Conservation (phyloP, 495 filamentous ascomycete genomes). For the Emericellopsis terricola region DNA sequence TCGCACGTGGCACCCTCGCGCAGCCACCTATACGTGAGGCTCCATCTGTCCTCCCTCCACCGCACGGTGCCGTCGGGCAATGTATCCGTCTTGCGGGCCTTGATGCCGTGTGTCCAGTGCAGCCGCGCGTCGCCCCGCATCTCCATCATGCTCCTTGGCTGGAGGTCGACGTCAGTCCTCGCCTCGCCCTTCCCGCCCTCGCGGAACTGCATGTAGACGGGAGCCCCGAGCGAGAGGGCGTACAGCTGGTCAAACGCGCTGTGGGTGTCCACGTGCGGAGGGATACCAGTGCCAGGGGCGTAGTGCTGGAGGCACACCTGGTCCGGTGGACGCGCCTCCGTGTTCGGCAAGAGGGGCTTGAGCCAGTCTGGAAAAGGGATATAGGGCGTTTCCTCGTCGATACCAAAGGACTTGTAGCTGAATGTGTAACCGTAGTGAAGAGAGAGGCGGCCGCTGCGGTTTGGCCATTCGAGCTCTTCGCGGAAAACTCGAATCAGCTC, state of each 20-base stretch:
- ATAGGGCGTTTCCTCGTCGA: slow-evolving; percentile 8
- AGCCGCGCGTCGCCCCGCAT: slow-evolving; percentile 8
- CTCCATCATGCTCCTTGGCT: slow-evolving; percentile 9
- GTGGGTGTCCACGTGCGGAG: slow-evolving; percentile 9
- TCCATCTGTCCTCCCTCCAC: slow-evolving; percentile 6
- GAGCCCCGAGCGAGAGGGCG: slow-evolving; percentile 6
- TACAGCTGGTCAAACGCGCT: slow-evolving; percentile 8
- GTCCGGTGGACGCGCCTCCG: slow-evolving; percentile 5
- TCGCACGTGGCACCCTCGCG: slow-evolving; percentile 6
- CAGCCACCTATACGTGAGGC: slow-evolving; percentile 9
- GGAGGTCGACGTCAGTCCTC: slow-evolving; percentile 4
- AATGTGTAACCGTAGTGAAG: slow-evolving; percentile 10
- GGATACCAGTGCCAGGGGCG: slow-evolving; percentile 8
- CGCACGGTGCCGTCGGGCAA: slow-evolving; percentile 7
- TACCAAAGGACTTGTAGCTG: slow-evolving; percentile 10
- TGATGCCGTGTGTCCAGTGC: slow-evolving; percentile 11
- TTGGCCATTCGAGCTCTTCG: slow-evolving; percentile 6
- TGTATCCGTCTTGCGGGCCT: slow-evolving; percentile 9
- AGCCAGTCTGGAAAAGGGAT: slow-evolving; percentile 8
- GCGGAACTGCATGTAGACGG: slow-evolving; percentile 8
- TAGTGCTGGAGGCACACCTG: slow-evolving; percentile 11
- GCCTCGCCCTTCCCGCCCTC: slow-evolving; percentile 1
- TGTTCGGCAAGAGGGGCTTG: slow-evolving; percentile 5
- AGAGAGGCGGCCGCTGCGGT: slow-evolving; percentile 3
- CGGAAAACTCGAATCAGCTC: slow-evolving; percentile 6